Percentiles rank a stretch among this genome's conserved stretches.
Conservation (phyloP, 805 yeast genomes). For the Metschnikowia santaceciliae region DNA sequence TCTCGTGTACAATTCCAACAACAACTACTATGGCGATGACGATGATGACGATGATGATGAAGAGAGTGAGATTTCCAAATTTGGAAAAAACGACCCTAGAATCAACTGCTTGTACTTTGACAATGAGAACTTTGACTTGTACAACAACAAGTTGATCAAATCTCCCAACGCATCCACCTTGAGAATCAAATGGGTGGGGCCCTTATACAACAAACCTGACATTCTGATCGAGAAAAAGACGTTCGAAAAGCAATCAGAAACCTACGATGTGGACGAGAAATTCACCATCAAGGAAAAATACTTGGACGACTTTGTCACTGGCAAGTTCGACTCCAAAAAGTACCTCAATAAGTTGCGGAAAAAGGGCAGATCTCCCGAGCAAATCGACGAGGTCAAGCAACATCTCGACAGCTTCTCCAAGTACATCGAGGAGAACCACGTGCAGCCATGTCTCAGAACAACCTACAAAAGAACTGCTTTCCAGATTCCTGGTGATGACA, state of each 20-base stretch:
- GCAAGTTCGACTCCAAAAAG: conserved; percentile 44
- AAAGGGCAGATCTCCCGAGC: conserved; percentile 51
- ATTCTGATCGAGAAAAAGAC: conserved; percentile 76
- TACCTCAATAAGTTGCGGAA: conserved; percentile 59
- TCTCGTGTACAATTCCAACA: conserved; percentile 57
- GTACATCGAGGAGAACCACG: conserved; percentile 58
- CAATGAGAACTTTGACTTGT: conserved; percentile 74
- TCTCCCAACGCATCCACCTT: conserved; percentile 67
- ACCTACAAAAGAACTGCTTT: conserved; percentile 90
- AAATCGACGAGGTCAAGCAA: conserved; percentile 48
- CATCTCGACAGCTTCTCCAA: conserved; percentile 58
- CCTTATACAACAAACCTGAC: conserved; percentile 69
- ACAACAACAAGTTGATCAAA: conserved; percentile 78
- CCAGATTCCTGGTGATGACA: conserved; percentile 96
- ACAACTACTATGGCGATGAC: conserved; percentile 47
- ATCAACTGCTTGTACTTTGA: conserved; percentile 88
- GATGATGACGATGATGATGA: conserved; percentile 51
- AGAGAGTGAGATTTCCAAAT: conserved; percentile 17
- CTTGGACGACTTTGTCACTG: conserved; percentile 65
- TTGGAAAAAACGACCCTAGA: conserved; percentile 49
- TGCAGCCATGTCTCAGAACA: conserved; percentile 85
- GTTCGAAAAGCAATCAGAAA: conserved; percentile 52
- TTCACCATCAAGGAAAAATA: conserved; percentile 76
- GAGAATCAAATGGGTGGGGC: conserved; percentile 89
- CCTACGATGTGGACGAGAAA: conserved; percentile 57